Evolutionary conservation across 495 filamentous ascomycete genomes (phyloP), one percentile per base, ranked within the genome.

Genomic region (Neurospora sp.): DNA sequence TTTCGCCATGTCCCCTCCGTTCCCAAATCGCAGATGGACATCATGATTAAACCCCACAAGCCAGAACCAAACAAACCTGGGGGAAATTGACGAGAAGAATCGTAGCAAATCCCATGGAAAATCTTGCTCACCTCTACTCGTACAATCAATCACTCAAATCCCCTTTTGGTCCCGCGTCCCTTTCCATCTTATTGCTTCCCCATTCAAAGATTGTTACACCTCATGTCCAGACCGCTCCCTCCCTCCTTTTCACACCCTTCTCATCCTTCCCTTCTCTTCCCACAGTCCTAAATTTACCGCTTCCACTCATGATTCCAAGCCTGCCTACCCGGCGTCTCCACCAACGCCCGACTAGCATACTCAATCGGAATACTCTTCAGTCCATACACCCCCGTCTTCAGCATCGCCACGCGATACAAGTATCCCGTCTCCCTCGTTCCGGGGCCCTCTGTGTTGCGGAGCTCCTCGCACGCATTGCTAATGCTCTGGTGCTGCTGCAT

Each of bases 271-370:
- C 40, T 16, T 14, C 10, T 5, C 7, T 4, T 7, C 42, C 3
- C 10, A 1, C 7, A 17, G 27, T 16, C 8, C 45, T 41, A 59
- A 27, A 40, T 69, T 77, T 71, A 82, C 70, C 76, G 73, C 81
- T 80, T 90, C 90, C 90, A 91, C 9, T 80, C 86, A 82, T 94
- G 87, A 82, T 97, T 93, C 93, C 92, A 96, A 72, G 91, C 88
- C 76, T 90, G 87, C 74, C 84, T 84, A 16, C 84, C 78, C 70
- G 93, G 93, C 73, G 86, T 91, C 74, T 97, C 93, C 42, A 89
- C 93, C 87, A 96, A 93, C 76, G 87, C 79, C 77, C 93, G 85
- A 65, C 22, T 16, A 44, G 91, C 91, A 87, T 96, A 96, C 86
- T 97, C 94, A 79, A 97, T 91, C 74, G 94, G 94, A 69, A 96